Evolutionary conservation across 2,329 filamentous ascomycete species (phyloP).

Genomic region (Emergomyces pasteurianus): DNA sequence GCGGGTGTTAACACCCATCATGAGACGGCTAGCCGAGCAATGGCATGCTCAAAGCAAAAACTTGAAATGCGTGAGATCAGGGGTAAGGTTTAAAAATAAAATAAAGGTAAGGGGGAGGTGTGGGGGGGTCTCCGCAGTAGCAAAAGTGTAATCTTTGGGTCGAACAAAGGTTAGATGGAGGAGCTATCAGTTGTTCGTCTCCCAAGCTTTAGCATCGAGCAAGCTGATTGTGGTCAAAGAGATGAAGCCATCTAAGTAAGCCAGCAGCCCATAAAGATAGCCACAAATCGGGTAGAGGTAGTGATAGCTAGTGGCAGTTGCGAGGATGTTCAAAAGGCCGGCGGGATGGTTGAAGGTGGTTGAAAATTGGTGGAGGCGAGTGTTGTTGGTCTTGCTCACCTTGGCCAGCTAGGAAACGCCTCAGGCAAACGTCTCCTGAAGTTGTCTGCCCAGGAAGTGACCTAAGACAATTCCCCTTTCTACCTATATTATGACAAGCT

Average conservation of each 20-base stretch:
- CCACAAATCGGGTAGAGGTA: neutral
- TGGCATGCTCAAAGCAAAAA: slow-evolving; percentile 22
- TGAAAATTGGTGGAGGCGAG: neutral
- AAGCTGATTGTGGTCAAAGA: neutral
- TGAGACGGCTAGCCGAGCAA: slow-evolving; percentile 22
- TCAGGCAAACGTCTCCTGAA: neutral
- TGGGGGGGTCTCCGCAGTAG: neutral
- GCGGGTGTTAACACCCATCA: slow-evolving; percentile 39
- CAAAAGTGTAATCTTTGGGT: neutral
- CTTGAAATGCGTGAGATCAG: neutral
- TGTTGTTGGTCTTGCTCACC: neutral
- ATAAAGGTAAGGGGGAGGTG: too few species aligned
- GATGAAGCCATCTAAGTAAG: neutral
- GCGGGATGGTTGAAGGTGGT: too few species aligned
- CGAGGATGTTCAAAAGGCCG: too few species aligned
- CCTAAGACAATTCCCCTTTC: neutral
- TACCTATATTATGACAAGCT: neutral
- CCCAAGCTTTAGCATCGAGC: neutral
- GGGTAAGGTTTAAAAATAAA: neutral
- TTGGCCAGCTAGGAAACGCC: neutral
- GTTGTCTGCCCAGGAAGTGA: neutral
- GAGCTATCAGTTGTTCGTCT: neutral
- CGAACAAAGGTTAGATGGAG: neutral
- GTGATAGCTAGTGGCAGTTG: neutral
- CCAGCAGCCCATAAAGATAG: neutral